Evolutionary conservation across 1,284 basidiomycete genomes (phyloP).

Genomic region (Ganoderma boninense): DNA sequence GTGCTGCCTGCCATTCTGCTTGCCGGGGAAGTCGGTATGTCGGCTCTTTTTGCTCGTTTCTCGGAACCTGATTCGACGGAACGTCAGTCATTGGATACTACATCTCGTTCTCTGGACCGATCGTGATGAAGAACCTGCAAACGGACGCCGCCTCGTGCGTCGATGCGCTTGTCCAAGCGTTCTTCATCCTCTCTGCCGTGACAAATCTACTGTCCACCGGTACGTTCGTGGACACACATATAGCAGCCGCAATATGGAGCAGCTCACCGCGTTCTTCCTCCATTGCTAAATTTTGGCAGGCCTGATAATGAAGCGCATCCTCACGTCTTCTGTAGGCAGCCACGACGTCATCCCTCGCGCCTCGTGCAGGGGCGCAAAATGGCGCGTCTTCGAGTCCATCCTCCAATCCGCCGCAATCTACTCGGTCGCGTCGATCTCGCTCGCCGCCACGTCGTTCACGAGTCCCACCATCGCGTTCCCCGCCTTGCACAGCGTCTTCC

Average conservation of each 20-base stretch:
- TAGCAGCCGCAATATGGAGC: no score
- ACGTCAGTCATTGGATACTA: slow-evolving; percentile 1
- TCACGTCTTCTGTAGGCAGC: slow-evolving; percentile 13
- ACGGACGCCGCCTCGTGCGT: neutral
- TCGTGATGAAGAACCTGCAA: slow-evolving; percentile 1
- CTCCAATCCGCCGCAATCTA: slow-evolving; percentile 31
- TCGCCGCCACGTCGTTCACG: slow-evolving; percentile 26
- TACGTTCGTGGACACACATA: neutral
- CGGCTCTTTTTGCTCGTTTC: neutral
- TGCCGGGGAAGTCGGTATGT: neutral
- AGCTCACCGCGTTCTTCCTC: no score
- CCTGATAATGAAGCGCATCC: slow-evolving; percentile 18
- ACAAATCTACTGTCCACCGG: slow-evolving; percentile 27
- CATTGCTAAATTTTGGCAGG: neutral
- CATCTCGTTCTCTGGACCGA: slow-evolving; percentile 1
- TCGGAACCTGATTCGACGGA: neutral
- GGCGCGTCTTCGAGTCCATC: slow-evolving; percentile 31
- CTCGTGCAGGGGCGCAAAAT: slow-evolving; percentile 7
- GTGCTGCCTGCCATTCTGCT: slow-evolving; percentile 15
- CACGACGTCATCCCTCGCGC: neutral
- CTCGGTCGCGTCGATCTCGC: slow-evolving; percentile 28
- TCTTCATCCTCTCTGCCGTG: slow-evolving; percentile 22
- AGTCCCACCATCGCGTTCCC: slow-evolving; percentile 24
- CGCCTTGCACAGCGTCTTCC: slow-evolving; percentile 25
- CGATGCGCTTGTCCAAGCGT: slow-evolving; percentile 8